phyloP scores from a whole-genome alignment of 1,284 basidiomycete species.

The Pseudozyma thailandica region DNA sequence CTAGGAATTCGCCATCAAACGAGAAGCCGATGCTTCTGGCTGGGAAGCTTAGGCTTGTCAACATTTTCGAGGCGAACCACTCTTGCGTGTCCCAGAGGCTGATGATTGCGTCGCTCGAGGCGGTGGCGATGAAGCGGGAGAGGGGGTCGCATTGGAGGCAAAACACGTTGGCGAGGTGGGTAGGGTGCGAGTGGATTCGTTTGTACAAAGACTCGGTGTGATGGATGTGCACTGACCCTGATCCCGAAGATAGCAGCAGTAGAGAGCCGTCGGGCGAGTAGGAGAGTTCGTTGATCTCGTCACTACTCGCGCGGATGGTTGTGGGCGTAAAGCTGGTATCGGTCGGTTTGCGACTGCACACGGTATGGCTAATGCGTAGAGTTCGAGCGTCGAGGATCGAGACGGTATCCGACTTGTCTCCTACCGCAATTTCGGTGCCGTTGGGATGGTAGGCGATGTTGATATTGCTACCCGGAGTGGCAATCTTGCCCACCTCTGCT shows the following conservation, averaged over 20 bases:
- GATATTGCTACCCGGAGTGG: slow-evolving; percentile 56
- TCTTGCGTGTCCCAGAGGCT: slow-evolving; percentile 47
- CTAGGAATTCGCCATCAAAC: slow-evolving; percentile 62
- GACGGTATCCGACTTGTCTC: slow-evolving; percentile 61
- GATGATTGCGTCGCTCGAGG: slow-evolving; percentile 53
- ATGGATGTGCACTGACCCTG: slow-evolving; percentile 47
- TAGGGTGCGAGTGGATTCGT: slow-evolving; percentile 31
- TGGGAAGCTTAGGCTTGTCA: slow-evolving; percentile 42
- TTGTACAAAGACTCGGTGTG: slow-evolving; percentile 2
- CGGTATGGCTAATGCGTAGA: slow-evolving; percentile 35
- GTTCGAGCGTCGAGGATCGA: slow-evolving; percentile 48
- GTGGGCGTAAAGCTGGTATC: background rate
- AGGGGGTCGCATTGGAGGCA: slow-evolving; percentile 57
- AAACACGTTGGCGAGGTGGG: slow-evolving; percentile 60
- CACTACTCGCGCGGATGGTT: slow-evolving; percentile 16
- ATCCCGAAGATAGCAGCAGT: slow-evolving; percentile 56
- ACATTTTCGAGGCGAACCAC: slow-evolving; percentile 43
- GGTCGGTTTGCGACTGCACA: slow-evolving; percentile 16
- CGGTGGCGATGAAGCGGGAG: slow-evolving; percentile 53
- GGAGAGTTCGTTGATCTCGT: slow-evolving; percentile 62
- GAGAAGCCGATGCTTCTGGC: slow-evolving; percentile 59
- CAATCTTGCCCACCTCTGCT: background rate
- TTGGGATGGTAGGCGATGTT: slow-evolving; percentile 59
- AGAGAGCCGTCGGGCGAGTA: slow-evolving; percentile 57
- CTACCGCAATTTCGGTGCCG: slow-evolving; percentile 56